phyloP scores from a whole-genome alignment of 2,329 filamentous ascomycete species.

The Aspergillus hortae region DNA sequence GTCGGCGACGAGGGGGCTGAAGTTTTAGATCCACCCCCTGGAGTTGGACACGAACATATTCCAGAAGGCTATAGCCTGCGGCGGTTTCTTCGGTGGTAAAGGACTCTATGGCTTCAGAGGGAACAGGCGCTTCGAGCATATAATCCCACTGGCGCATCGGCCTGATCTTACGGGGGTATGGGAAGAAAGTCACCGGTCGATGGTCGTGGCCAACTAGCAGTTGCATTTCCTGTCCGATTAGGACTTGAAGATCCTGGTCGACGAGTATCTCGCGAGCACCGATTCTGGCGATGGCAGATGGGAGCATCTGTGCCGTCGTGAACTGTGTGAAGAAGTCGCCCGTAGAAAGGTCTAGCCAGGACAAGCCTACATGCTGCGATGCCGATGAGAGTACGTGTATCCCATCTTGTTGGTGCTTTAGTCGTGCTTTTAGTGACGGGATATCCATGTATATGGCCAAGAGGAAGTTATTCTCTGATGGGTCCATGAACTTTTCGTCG shows the following conservation, averaged over 20 bases:
- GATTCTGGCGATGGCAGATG: constrained; percentile 79
- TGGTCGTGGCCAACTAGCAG: constrained; percentile 70
- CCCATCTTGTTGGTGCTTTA: constrained; percentile 18
- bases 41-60: constrained; percentile 77
- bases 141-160: constrained; percentile 64
- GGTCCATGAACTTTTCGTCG: constrained; percentile 96
- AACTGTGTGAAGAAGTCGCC: constrained; percentile 88
- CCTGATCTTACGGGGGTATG: constrained; percentile 42
- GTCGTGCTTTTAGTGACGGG: constrained; percentile 14
- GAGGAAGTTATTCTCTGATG: constrained; percentile 88
- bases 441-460: constrained; percentile 67
- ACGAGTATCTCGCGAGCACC: constrained; percentile 81
- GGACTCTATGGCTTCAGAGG: constrained; percentile 46
- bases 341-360: constrained; percentile 94
- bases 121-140: constrained; percentile 72
- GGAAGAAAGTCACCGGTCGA: constrained; percentile 70
- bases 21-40: constrained; percentile 76
- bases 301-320: constrained; percentile 65
- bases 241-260: constrained; percentile 58
- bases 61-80: constrained; percentile 76
- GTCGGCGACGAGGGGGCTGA: constrained; percentile 73
- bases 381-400: constrained; percentile 27
- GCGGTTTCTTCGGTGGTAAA: constrained; percentile 69
- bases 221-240: constrained; percentile 60
- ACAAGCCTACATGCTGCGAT: constrained; percentile 63